A percentile compares a stretch with the other conserved stretches of the same genome.
Evolutionary conservation across 306 rosid genomes (phyloP).

Genomic region (Vicia villosa): DNA sequence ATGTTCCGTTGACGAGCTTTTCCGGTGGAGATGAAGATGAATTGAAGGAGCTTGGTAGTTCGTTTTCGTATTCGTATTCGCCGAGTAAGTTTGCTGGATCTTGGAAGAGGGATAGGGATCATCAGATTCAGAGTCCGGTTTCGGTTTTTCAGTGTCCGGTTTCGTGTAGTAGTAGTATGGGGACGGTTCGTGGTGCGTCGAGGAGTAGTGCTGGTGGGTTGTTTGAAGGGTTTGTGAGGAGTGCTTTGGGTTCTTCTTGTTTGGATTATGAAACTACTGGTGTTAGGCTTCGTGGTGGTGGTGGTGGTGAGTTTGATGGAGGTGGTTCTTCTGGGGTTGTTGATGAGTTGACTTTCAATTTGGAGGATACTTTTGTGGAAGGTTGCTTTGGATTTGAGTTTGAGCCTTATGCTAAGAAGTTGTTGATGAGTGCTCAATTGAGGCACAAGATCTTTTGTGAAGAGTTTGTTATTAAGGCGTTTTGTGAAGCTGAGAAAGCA

Average conservation of each 20-base stretch:
- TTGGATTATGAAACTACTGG: slow-evolving; percentile 68
- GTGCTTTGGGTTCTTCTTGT: slow-evolving; percentile 70
- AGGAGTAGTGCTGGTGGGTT: slow-evolving; percentile 45
- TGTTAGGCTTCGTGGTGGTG: slow-evolving; percentile 38
- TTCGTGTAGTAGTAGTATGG: slow-evolving; percentile 57
- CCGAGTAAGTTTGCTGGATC: slow-evolving; percentile 61
- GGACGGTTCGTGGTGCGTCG: slow-evolving; percentile 9
- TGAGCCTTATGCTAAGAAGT: slow-evolving; percentile 75
- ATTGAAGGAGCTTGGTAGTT: slow-evolving; percentile 71
- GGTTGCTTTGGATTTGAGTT: slow-evolving; percentile 48
- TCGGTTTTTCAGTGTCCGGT: slow-evolving; percentile 92
- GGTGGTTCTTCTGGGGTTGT: slow-evolving; percentile 44
- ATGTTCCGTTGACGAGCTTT: slow-evolving; percentile 56
- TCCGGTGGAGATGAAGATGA: slow-evolving; percentile 70
- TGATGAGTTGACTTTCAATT: slow-evolving; percentile 81
- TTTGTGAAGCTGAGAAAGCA: slow-evolving; percentile 91
- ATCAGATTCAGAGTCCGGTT: slow-evolving; percentile 63
- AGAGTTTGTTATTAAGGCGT: slow-evolving; percentile 85
- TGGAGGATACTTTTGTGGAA: slow-evolving; percentile 68
- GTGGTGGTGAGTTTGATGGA: slow-evolving; percentile 43
- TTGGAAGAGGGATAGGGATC: slow-evolving; percentile 60
- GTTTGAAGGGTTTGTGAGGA: slow-evolving; percentile 81
- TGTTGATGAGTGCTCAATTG: slow-evolving; percentile 78
- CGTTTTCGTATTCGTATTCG: slow-evolving; percentile 74
- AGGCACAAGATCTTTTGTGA: slow-evolving; percentile 80